Evolutionary conservation across 106 monocot species (phyloP), one percentile per base, ranked within the genome.

Genomic region (Xerophyta viscosa): DNA sequence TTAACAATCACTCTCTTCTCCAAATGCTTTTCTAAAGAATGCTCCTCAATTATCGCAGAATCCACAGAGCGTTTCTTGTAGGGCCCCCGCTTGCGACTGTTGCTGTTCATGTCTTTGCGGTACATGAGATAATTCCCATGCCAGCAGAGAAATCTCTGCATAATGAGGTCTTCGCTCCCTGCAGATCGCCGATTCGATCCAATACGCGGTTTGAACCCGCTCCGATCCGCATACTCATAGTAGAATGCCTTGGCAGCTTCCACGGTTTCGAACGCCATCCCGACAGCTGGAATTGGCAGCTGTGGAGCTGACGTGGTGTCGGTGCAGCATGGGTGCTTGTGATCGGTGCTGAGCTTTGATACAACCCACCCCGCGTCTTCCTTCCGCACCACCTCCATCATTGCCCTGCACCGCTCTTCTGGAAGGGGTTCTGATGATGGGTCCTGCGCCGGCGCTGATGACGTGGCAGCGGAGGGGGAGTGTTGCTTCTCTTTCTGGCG

Each of bases 61-160:
- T 15, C 49, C 0, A 3, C 39, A 4, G 33, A 21, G 24, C 48
- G 45, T 8, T 33, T 66, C 48, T 37, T 66, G 41, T 57, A 48
- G 5, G 66, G 48, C 1, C 57, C 68, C 25, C 67, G 61, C 54
- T 54, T 60, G 65, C 28, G 51, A 19, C 48, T 30, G 7, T 14
- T 24, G 26, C 25, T 17, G 6, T 27, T 37, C 6, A 49, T 23
- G 20, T 7, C 7, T n/a, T 58, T 58, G 8, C 47, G 55, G 41
- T 47, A 41, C 39, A 48, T 70, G 17, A 48, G 29, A 29, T 66
- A 70, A 47, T 52, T 65, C 37, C 80, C 80, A 44, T 58, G 60
- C 28, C 61, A 69, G 45, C 80, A 80, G 24, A 80, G 28, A 46
- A 80, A 80, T 25, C 80, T 55, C 62, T 80, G 80, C 80, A 80